These are phyloP conservation scores for Mucor irregularis DNA, from an alignment of 371 early-diverging fungal genomes.

Conservation along the genomic window DNA sequence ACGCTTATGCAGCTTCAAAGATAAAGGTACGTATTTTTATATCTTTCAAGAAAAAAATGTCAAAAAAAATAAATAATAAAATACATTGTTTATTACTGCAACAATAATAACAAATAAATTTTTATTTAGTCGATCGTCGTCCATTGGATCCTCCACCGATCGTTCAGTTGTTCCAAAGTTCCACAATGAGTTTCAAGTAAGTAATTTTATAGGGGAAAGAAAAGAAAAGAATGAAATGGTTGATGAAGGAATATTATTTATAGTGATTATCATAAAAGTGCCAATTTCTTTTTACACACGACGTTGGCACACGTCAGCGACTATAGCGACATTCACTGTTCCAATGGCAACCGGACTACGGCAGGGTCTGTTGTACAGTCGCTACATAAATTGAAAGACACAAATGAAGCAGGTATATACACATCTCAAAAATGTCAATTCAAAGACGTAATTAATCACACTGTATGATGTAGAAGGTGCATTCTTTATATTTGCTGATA, in stretches of 20 bases:
- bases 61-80: conserved; percentile 1
- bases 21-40: conserved; percentile 50
- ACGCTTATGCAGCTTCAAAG: conserved; percentile 56
- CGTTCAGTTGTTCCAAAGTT: conserved; percentile 33
- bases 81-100: not conserved
- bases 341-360: conserved; percentile 39
- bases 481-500: conserved; percentile 94
- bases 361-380: conserved; percentile 52
- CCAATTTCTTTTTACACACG: conserved; percentile 45
- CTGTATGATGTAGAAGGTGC: conserved; percentile 67
- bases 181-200: conserved; percentile 23
- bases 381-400: conserved; percentile 46
- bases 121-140: conserved; percentile 43
- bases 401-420: conserved; percentile 40
- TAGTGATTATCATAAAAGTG: conserved; percentile 30
- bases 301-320: conserved; percentile 31
- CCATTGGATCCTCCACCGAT: conserved; percentile 56
- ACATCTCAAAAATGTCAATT: no score
- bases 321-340: conserved; percentile 27
- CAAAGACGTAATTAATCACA: no score
- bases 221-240: not conserved
- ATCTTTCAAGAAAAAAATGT: not conserved
- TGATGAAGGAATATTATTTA: conserved; percentile 1
- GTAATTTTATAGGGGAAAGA: not conserved
- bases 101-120: not conserved